Percentiles rank a stretch among this genome's conserved stretches.
Evolutionary conservation across 139 green algal species (phyloP).

Genomic region (Gonium pectorale): DNA sequence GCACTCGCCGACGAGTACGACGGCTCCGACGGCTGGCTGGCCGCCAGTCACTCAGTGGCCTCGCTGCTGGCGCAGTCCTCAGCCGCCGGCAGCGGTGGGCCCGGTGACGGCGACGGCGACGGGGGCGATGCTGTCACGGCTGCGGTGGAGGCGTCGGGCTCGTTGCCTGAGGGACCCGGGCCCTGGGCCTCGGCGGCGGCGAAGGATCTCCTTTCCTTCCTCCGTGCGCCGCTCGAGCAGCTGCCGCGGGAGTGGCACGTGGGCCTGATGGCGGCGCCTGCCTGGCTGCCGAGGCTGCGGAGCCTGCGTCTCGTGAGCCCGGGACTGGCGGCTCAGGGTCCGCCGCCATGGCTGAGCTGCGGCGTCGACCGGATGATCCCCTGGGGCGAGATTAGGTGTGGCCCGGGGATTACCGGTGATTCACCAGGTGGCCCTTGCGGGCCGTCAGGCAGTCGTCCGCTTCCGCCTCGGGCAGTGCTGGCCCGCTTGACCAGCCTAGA

Average conservation of each 20-base stretch:
- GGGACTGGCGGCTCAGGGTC: background rate
- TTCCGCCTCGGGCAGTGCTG: background rate
- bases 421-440: background rate
- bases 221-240: background rate
- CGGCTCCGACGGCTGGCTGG: background rate
- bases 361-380: background rate
- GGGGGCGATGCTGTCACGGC: background rate
- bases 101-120: background rate
- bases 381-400: background rate
- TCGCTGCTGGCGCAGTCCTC: background rate
- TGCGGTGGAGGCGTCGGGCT: background rate
- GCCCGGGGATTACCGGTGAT: background rate
- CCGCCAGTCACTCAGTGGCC: background rate
- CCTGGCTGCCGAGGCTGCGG: constrained; percentile 4
- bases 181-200: no score
- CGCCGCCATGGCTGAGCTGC: constrained; percentile 4
- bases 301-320: background rate
- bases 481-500: background rate
- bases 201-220: no score
- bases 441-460: background rate
- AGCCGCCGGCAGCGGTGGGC: background rate
- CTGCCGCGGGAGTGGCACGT: background rate
- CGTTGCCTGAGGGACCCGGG: no score
- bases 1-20: constrained; percentile 7
- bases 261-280: background rate